Conservation (phyloP, 225 moss, liverwort and hornwort genomes). For the Sphagnum tenellum region DNA sequence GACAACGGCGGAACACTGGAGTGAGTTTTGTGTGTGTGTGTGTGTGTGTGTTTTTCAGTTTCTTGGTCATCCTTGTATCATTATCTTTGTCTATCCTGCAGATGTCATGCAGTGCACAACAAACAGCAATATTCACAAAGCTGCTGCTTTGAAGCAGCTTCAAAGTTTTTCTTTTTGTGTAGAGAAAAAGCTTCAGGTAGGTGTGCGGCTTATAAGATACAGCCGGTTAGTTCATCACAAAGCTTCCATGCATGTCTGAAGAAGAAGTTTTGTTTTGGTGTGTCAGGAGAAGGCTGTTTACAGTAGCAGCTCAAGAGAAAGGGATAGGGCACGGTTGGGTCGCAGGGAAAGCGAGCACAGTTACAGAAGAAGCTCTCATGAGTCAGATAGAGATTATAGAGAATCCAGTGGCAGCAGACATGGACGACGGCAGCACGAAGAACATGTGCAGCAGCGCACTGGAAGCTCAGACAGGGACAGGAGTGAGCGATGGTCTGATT, state of each 20-base stretch:
- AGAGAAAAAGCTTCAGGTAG: no score
- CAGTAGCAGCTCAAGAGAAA: conserved; percentile 17
- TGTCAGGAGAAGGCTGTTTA: conserved; percentile 8
- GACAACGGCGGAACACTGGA: conserved; percentile 3
- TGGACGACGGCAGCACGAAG: conserved; percentile 26
- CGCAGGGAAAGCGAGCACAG: conserved; percentile 24
- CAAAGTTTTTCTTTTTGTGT: no score
- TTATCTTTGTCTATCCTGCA: no score
- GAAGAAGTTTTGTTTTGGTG: no score
- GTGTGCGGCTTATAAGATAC: no score
- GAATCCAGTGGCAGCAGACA: conserved; percentile 15
- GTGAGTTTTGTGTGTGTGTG: conserved; percentile 1
- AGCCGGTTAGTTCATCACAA: no score
- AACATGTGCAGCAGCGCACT: conserved; percentile 10
- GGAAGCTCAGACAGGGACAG: conserved; percentile 26
- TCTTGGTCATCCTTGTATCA: no score
- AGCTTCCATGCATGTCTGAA: no score
- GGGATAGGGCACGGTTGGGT: conserved; percentile 9
- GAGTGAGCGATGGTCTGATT: conserved; percentile 17
- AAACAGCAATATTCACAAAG: no score
- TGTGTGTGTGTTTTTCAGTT: no score
- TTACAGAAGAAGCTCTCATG: conserved; percentile 27
- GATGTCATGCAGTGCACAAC: no score
- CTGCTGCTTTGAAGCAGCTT: no score
- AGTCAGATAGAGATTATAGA: conserved; percentile 30